Conservation (phyloP, 164 flowering plant genomes). For the Vitis labrusca region DNA sequence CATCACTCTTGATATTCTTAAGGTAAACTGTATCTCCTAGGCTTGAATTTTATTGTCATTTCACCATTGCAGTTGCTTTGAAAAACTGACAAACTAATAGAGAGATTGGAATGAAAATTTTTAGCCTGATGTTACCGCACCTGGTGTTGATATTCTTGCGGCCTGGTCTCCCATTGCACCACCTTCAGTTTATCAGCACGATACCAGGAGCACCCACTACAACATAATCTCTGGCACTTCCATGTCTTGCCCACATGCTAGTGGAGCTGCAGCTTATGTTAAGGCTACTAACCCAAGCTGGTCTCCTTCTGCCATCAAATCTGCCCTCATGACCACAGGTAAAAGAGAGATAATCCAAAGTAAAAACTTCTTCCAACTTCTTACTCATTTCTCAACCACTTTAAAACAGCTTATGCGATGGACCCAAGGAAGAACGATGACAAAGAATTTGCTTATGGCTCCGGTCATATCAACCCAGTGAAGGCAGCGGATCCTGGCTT, state of each 20-base stretch:
- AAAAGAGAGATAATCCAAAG: neutral
- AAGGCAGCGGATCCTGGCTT: slow-evolving; percentile 27
- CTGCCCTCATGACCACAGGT: slow-evolving; percentile 20
- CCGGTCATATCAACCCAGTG: slow-evolving; percentile 26
- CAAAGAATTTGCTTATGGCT: slow-evolving; percentile 25
- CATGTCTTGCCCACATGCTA: slow-evolving; percentile 21
- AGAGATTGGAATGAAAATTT: neutral
- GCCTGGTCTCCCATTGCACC: slow-evolving; percentile 17
- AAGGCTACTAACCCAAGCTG: slow-evolving; percentile 13
- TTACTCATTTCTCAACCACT: neutral
- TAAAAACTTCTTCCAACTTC: neutral
- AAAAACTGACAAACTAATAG: neutral
- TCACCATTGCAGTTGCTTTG: neutral
- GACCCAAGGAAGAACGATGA: slow-evolving; percentile 19
- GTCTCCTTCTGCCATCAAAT: slow-evolving; percentile 13
- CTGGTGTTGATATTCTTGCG: slow-evolving; percentile 27
- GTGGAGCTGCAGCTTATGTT: slow-evolving; percentile 15
- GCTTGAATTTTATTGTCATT: neutral
- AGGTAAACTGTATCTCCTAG: slow-evolving; percentile 8
- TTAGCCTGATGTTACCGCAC: slow-evolving; percentile 29
- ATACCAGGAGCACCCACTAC: slow-evolving; percentile 4
- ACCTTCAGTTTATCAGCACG: neutral
- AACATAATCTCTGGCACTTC: slow-evolving; percentile 17
- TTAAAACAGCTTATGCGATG: slow-evolving; percentile 17
- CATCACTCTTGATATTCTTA: slow-evolving; percentile 17